phyloP scores from a whole-genome alignment of 1,284 basidiomycete genomes.

The Bondarzewia mesenterica region DNA sequence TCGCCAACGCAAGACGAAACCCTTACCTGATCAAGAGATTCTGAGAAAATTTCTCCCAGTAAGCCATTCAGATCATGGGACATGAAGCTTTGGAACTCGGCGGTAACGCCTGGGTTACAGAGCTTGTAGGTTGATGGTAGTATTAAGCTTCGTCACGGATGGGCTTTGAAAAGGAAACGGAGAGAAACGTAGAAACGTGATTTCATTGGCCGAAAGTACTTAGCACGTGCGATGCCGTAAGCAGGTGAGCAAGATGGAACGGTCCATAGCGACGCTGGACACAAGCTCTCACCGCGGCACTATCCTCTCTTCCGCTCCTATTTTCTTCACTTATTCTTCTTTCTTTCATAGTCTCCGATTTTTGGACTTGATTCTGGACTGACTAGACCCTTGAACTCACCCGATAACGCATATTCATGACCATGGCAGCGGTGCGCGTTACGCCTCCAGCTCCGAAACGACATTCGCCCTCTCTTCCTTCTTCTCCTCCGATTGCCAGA shows the following conservation, averaged over 20 bases:
- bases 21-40: conserved; percentile 38
- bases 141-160: no score
- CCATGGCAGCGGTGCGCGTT: conserved; percentile 24
- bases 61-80: no score
- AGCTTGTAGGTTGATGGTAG: no score
- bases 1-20: background rate
- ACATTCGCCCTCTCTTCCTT: conserved; percentile 18
- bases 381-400: background rate
- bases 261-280: background rate
- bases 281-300: background rate
- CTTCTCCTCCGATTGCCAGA: conserved; percentile 21
- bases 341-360: background rate
- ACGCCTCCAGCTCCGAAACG: conserved; percentile 38
- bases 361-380: background rate
- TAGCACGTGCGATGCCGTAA: background rate
- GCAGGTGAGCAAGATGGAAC: background rate
- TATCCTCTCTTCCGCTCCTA: background rate
- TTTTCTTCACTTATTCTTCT: background rate
- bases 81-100: no score
- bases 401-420: background rate
- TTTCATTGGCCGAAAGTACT: background rate
- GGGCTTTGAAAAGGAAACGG: background rate
- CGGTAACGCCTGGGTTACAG: no score
- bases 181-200: no score
- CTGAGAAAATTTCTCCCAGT: conserved; percentile 18